Base-by-base conservation (phyloP, 1,284 basidiomycete species). In the Cutaneotrichosporon dermatis region DNA sequence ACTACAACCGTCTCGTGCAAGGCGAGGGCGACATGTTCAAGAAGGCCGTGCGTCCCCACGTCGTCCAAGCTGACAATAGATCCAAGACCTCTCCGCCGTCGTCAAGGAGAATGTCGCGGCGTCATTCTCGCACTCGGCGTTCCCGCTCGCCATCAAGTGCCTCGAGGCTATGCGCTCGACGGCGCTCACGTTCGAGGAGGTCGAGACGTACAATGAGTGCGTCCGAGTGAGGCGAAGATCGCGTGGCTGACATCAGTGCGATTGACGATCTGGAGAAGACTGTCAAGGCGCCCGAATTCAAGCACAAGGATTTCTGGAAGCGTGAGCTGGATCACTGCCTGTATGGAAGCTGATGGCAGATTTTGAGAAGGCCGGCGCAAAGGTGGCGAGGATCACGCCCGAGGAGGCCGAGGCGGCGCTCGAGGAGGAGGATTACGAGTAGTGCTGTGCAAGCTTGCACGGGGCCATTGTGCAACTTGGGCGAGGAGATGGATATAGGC, bases 11-110 rank as follows among this genome's bases (percentile, higher is more conserved):
- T 65, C 86, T 90, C 66, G 78, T 89, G 15, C 80, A 82, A 44
- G 73, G 71, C 10, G 81, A 83, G 53, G 89, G 88, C 0, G 89
- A 91, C 71, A 77, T 90, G 13, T 89, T 92, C 51, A 84, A 82
- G 33, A 91, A 93, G 75, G 89, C 89, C 0, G 87, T 91, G 9
- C 84, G 65, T 61, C 6, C 8, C 4, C 3, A 1, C 13, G 2
- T 41, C 1, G 11, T 2, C 4, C 2, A 5, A 16, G 36, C 43
- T 52, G 13, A 49, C 43, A 4, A 13, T 35, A 69, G 64, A 75
- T 79, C 15, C 69, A 88, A 68, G 90, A 93, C 75, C 74, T 93
- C 37, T 84, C 81, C 10, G 80, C 74, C 13, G 87, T 90, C 2
- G 83, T 93, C 46, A 80, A 80, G 60, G 87, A 91, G 69, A 83